Evolutionary conservation across 2,329 filamentous ascomycete genomes (phyloP).

Genomic region (Neophaeococcomyces mojaviensis): DNA sequence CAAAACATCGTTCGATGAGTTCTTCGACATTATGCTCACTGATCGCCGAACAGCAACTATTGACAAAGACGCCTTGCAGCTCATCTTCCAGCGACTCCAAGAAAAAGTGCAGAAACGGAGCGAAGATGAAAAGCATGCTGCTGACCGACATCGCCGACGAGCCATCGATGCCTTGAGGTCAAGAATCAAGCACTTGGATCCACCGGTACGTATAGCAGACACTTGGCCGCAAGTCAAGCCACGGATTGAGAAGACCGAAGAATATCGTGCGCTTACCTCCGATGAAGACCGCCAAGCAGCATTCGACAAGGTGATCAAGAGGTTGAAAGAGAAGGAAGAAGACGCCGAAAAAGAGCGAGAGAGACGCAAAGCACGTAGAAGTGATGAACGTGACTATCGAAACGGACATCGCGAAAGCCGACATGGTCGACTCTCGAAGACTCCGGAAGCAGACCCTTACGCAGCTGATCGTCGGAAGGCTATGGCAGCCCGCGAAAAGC

Average conservation of each 20-base stretch:
- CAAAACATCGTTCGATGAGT: constrained; percentile 82
- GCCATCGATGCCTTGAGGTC: constrained; percentile 78
- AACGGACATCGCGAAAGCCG: constrained; percentile 29
- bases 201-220: constrained; percentile 67
- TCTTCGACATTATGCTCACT: constrained; percentile 70
- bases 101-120: constrained; percentile 76
- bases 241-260: constrained; percentile 70
- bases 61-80: constrained; percentile 66
- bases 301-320: constrained; percentile 86
- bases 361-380: constrained; percentile 47
- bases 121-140: constrained; percentile 74
- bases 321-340: constrained; percentile 84
- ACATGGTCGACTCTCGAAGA: constrained; percentile 61
- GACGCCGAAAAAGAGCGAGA: constrained; percentile 60
- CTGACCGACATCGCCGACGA: constrained; percentile 77
- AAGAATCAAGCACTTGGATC: constrained; percentile 81
- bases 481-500: constrained; percentile 86
- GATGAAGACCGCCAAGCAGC: constrained; percentile 76
- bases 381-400: constrained; percentile 54
- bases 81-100: constrained; percentile 81
- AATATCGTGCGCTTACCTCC: constrained; percentile 73
- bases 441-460: constrained; percentile 87
- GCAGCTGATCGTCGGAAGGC: constrained; percentile 92
- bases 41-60: constrained; percentile 85
- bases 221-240: constrained; percentile 82